Conservation (phyloP, 208 protist species). For the Crithidia brevicula region DNA sequence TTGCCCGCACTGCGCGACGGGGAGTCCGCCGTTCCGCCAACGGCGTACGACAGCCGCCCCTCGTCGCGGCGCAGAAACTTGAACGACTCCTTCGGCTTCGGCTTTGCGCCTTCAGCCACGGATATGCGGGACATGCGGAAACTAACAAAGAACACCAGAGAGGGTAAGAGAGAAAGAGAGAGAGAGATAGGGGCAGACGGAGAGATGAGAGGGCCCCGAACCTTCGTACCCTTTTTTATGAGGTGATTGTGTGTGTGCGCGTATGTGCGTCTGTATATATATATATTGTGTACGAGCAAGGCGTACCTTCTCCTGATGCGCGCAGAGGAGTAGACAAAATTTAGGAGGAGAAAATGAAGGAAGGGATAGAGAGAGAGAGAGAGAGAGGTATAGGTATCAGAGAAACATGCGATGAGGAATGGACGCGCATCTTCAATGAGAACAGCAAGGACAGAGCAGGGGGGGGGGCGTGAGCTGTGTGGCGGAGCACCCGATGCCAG, state of each 20-base stretch:
- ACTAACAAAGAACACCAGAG: conserved; percentile 1
- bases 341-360: conserved; percentile 1
- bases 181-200: not conserved
- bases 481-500: too few relatives aligned
- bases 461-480: too few relatives aligned
- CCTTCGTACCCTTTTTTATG: too few relatives aligned
- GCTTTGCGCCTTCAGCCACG: conserved; percentile 67
- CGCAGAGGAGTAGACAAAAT: too few relatives aligned
- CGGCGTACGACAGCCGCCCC: conserved; percentile 77
- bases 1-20: conserved; percentile 22
- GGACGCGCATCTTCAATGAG: too few relatives aligned
- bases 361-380: conserved; percentile 23
- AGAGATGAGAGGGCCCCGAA: too few relatives aligned
- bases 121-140: conserved; percentile 59
- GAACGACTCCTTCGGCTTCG: conserved; percentile 73
- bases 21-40: conserved; percentile 22
- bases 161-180: not conserved
- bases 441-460: too few relatives aligned
- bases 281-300: too few relatives aligned
- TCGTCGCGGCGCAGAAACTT: conserved; percentile 87
- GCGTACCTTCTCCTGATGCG: too few relatives aligned
- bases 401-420: not conserved
- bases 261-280: too few relatives aligned
- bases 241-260: too few relatives aligned
- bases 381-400: not conserved